These are phyloP conservation scores for Bipolaris victoriae DNA, from an alignment of 2,329 filamentous ascomycete species.

Conservation along the genomic window DNA sequence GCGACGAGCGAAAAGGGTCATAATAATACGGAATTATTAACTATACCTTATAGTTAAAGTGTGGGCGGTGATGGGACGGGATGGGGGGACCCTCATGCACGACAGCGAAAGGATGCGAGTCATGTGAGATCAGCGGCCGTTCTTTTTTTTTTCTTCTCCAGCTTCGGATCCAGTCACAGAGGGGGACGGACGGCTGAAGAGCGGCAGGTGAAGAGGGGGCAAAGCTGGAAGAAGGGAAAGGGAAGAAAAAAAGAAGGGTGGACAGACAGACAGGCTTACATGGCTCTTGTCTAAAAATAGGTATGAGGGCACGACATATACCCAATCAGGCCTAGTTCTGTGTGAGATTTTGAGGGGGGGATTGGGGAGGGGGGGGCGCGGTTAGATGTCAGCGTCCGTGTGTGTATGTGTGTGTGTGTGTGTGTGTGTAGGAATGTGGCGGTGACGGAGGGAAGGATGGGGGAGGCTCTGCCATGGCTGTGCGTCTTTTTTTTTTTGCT, in stretches of 20 bases:
- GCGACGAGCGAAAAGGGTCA: too few species aligned
- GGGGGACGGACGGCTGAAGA: neutral
- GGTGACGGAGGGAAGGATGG: neutral
- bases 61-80: neutral
- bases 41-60: too few species aligned
- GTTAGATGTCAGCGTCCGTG: neutral
- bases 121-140: conserved; percentile 9
- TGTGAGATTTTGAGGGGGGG: neutral
- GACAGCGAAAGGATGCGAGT: neutral
- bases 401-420: neutral
- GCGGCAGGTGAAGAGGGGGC: neutral
- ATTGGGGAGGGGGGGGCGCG: neutral
- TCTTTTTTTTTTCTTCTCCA: conserved; percentile 4
- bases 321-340: neutral
- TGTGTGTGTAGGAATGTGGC: neutral
- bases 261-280: neutral
- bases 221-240: neutral
- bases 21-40: too few species aligned
- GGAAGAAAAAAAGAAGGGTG: neutral
- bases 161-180: neutral
- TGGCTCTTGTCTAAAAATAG: conserved; percentile 8
- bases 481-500: neutral
- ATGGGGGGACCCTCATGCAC: neutral
- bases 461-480: conserved; percentile 9
- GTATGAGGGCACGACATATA: neutral